Evolutionary conservation across 768 basidiomycete species (phyloP).

Genomic region (Suillus alpinus): DNA sequence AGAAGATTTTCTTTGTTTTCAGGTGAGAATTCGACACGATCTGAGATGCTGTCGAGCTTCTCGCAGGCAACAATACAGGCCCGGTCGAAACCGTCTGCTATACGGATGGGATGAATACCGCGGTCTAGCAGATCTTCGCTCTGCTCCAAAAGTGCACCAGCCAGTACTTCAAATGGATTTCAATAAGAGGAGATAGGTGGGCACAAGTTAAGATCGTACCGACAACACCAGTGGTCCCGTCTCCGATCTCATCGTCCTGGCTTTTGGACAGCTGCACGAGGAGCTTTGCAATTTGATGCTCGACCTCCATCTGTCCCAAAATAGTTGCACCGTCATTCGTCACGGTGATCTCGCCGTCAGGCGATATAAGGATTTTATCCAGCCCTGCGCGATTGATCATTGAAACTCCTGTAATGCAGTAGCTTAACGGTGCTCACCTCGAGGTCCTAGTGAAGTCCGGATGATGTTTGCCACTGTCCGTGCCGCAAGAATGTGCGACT

Average conservation of each 20-base stretch:
- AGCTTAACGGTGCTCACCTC: constrained; percentile 53
- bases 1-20: constrained; percentile 84
- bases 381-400: constrained; percentile 54
- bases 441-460: constrained; percentile 90
- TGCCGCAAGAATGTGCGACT: constrained; percentile 96
- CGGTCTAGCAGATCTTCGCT: constrained; percentile 95
- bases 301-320: constrained; percentile 97
- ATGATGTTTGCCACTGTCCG: constrained; percentile 92
- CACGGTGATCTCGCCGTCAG: constrained; percentile 98
- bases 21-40: constrained; percentile 81
- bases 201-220: constrained; percentile 54
- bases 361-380: constrained; percentile 91
- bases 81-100: constrained; percentile 97
- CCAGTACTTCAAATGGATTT: constrained; percentile 64
- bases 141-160: constrained; percentile 95
- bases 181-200: constrained; percentile 3
- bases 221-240: constrained; percentile 98
- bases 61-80: constrained; percentile 89
- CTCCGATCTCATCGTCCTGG: constrained; percentile 99
- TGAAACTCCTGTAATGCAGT: neutral
- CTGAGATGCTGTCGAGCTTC: constrained; percentile 88
- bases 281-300: constrained; percentile 98
- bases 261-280: constrained; percentile 95
- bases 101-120: constrained; percentile 98
- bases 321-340: constrained; percentile 99